Base-by-base conservation (phyloP, 768 basidiomycete genomes). In the Xerocomellus chrysenteron region DNA sequence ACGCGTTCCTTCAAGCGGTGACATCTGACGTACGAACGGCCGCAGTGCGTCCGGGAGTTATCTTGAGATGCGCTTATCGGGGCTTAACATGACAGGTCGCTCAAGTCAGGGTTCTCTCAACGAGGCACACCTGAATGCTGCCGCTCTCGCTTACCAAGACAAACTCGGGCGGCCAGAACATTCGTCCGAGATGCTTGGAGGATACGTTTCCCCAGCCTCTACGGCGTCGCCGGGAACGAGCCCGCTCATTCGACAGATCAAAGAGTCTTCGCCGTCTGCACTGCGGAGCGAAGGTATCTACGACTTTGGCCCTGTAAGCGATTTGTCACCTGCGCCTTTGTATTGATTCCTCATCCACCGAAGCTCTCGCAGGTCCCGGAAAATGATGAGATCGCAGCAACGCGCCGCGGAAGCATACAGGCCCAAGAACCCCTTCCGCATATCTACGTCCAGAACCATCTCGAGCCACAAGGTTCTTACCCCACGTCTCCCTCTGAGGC, bases 141-240 rank as follows among this genome's bases (percentile, higher is more conserved):
- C 63, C 35, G 47, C 58, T 2, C 54, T 69, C 12, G 52, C 69
- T 35, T 67, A 67, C 50, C 51, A 61, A 40, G 70, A 70, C 13
- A 70, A 67, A 32, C 60, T 71, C 12, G 62, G 26, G 1, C 60
- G 60, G n/a, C 66, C 60, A 36, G 70, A 71, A 30, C 60, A 58
- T 19, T 7, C 58, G 4, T 21, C 62, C 35, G 67, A 68, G n/a
- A 42, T 43, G 26, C 50, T 62, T 11, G 70, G 64, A 17, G 73
- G 68, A 14, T 80, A 80, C 46, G 64, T 78, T 36, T 80, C 79
- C 0, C 79, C 79, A 16, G 64, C 76, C 2, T 78, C 79, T 21
- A 80, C 79, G 5, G 68, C 78, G 24, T 78, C 78, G 1, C 75
- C 80, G 8, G 69, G 69, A 24, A 70, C 68, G 13, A 74, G 71